Evolutionary conservation across 1,284 basidiomycete species (phyloP), one percentile per base, ranked within the genome.

Genomic region (Mycena sp.): DNA sequence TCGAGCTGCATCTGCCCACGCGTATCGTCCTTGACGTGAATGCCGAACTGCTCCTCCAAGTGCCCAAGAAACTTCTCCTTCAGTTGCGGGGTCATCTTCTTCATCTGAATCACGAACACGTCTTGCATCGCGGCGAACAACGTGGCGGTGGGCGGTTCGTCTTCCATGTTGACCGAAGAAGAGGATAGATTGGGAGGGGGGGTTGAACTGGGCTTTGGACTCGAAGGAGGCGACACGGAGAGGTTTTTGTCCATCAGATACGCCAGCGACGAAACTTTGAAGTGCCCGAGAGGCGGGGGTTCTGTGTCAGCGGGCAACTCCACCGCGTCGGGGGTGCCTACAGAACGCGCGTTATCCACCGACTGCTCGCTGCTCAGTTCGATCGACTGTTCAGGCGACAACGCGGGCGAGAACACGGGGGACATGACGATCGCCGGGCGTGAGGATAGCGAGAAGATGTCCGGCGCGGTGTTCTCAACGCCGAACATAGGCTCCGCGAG

Each of bases 241-340:
- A 67, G 65, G 11, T 52, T 61, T 26, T 58, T 55, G 58, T 67
- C 58, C 37, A 62, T 63, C 37, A 67, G 61, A 58, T 67, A 60
- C 16, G 57, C 58, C 23, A 67, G 58, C 2, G 65, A 63, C 4
- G 60, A 58, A 26, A 67, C 37, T 40, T 60, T 63, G 61, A 66
- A 60, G 12, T 23, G 64, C 16, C 65, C 65, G 10, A 67, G 65
- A 17, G 65, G 65, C 4, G 65, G 61, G n/a, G 65, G 49, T 23
- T 56, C 65, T 19, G 53, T 53, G 11, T 50, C 56, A 14, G 4
- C 59, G 23, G 56, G 44, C 19, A 49, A 43, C 6, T 53, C 58
- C 40, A n/a, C 14, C 30, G n/a, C 2, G 25, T 49, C 44, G 28
- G 59, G 55, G 23, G 58, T 58, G 32, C 32, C 14, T 23, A 1